A percentile compares a stretch with the other conserved stretches of the same genome.
Evolutionary conservation across 345 rosid genomes (phyloP).

Genomic region (Melastoma malabathricum): DNA sequence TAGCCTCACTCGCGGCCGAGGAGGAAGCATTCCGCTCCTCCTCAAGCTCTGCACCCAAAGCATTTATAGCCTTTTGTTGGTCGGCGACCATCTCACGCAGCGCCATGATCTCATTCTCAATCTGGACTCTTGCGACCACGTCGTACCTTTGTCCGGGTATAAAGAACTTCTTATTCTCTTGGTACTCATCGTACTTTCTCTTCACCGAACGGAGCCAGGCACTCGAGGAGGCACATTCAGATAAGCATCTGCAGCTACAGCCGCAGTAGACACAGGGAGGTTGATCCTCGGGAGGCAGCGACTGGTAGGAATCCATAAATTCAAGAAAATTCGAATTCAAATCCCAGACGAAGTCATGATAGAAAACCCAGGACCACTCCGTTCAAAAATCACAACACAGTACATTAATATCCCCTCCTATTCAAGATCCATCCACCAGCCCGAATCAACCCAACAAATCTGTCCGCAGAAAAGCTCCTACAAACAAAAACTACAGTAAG

Average conservation of each 20-base stretch:
- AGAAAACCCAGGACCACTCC: no score
- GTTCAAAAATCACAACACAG: no score
- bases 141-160: constrained; percentile 39
- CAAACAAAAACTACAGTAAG: no score
- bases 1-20: constrained; percentile 84
- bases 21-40: constrained; percentile 92
- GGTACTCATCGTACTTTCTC: constrained; percentile 52
- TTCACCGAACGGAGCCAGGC: constrained; percentile 61
- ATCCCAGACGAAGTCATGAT: no score
- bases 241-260: constrained; percentile 48
- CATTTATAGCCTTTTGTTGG: constrained; percentile 68
- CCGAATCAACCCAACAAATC: no score
- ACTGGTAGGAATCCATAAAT: no score
- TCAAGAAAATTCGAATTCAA: no score
- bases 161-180: constrained; percentile 26
- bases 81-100: constrained; percentile 60
- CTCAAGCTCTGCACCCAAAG: constrained; percentile 54
- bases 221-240: constrained; percentile 2
- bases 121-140: constrained; percentile 48
- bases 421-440: no score
- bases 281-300: no score
- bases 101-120: constrained; percentile 64
- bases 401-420: no score
- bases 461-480: no score
- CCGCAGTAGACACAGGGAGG: constrained; percentile 3